phyloP scores from a whole-genome alignment of 257 asterid species.

The Avicennia marina region DNA sequence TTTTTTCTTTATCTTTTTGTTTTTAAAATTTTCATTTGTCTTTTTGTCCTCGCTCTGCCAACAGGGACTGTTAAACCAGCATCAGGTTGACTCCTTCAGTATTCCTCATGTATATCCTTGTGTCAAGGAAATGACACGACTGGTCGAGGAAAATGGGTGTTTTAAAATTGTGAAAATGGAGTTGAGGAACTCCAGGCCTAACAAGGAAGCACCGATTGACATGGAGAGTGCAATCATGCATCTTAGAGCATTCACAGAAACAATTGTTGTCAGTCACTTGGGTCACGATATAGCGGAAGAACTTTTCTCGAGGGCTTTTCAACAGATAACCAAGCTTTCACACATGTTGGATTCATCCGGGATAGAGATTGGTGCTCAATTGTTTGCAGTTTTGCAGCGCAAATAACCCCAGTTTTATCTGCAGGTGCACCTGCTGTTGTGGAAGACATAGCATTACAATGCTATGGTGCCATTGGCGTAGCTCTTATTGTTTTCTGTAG shows the following conservation, averaged over 20 bases:
- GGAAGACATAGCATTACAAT: too few species aligned
- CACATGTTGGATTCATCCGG: constrained; percentile 19
- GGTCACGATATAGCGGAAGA: constrained; percentile 13
- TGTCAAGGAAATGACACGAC: constrained; percentile 15
- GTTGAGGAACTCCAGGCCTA: constrained; percentile 7
- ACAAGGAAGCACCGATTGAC: constrained; percentile 7
- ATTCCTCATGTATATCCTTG: constrained; percentile 27
- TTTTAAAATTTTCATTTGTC: not conserved
- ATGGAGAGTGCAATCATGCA: constrained; percentile 21
- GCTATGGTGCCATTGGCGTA: too few species aligned
- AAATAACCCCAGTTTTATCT: not conserved
- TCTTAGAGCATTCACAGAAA: constrained; percentile 24
- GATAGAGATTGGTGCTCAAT: constrained; percentile 10
- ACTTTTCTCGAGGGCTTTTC: constrained; percentile 11
- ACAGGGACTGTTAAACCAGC: constrained; percentile 31
- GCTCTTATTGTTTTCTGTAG: too few species aligned
- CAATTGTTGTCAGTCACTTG: constrained; percentile 8
- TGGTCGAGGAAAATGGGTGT: constrained; percentile 15
- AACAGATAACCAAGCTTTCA: not conserved
- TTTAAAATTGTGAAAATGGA: constrained; percentile 22
- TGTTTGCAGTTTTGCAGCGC: constrained; percentile 23
- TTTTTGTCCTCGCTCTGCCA: not conserved
- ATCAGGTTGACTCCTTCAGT: constrained; percentile 29
- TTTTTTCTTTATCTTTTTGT: too few species aligned
- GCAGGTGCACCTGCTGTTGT: too few species aligned